Evolutionary conservation across 2,329 filamentous ascomycete species (phyloP).

Genomic region (Metarhizium humberi): DNA sequence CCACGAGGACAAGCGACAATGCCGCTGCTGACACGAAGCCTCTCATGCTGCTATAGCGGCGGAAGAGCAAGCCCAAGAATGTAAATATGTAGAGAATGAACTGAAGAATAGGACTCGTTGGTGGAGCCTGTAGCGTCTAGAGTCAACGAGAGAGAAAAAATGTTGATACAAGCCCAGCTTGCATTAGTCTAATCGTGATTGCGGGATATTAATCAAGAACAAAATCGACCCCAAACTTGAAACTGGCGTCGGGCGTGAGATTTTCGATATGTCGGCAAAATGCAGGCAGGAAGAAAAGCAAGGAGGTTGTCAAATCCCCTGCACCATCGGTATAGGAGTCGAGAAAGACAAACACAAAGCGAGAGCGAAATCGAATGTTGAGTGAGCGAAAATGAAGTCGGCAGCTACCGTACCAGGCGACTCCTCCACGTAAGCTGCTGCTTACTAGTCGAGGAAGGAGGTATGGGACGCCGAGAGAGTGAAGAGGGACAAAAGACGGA

Average conservation of each 20-base stretch:
- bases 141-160: not conserved
- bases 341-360: not conserved
- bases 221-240: not conserved
- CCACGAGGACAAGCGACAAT: constrained; percentile 8
- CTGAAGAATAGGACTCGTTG: not conserved
- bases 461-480: not conserved
- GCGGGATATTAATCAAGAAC: not conserved
- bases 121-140: not conserved
- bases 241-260: not conserved
- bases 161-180: not conserved
- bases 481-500: not conserved
- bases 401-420: not conserved
- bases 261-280: not conserved
- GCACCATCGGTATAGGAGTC: not conserved
- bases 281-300: not conserved
- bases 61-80: not conserved
- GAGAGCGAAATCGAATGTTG: not conserved
- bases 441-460: not conserved
- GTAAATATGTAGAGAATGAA: not conserved
- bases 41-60: constrained; percentile 1
- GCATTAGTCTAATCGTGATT: not conserved
- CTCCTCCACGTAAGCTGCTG: not conserved
- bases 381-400: not conserved
- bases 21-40: not conserved
- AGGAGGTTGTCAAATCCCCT: not conserved